phyloP scores from a whole-genome alignment of 1,284 basidiomycete genomes.

The Puccinia horiana region DNA sequence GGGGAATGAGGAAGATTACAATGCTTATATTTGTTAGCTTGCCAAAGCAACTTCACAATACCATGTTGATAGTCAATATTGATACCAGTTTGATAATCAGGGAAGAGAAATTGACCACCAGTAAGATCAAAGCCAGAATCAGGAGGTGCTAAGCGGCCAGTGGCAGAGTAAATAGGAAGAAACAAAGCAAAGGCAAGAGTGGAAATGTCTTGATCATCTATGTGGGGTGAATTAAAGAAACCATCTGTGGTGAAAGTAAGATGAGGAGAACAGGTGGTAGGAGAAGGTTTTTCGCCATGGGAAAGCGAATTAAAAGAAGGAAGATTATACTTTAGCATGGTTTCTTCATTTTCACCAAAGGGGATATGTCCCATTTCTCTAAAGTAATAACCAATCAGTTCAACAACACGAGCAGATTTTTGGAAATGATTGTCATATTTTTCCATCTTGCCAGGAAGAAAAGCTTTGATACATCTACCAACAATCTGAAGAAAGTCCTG shows the following conservation, averaged over 20 bases:
- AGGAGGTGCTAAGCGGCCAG: no score
- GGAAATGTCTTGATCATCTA: not conserved
- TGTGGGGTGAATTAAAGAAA: not conserved
- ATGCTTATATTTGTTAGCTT: no score
- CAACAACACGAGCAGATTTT: not conserved
- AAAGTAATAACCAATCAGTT: not conserved
- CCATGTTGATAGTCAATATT: no score
- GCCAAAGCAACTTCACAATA: no score
- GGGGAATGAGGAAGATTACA: not conserved
- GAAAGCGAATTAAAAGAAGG: not conserved
- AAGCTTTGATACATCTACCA: not conserved
- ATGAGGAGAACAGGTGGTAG: not conserved
- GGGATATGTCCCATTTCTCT: not conserved
- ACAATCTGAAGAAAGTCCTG: not conserved
- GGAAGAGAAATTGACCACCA: not conserved
- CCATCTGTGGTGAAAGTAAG: not conserved
- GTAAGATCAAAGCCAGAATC: no score
- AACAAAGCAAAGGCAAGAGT: constrained; percentile 1
- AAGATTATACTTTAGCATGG: not conserved
- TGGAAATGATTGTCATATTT: not conserved
- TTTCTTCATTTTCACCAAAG: not conserved
- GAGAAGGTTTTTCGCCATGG: not conserved
- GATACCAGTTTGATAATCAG: not conserved
- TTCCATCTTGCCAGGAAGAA: no score
- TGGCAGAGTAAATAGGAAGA: no score